phyloP scores from a whole-genome alignment of 1,139 yeast species.

The Wickerhamiella pararugosa region DNA sequence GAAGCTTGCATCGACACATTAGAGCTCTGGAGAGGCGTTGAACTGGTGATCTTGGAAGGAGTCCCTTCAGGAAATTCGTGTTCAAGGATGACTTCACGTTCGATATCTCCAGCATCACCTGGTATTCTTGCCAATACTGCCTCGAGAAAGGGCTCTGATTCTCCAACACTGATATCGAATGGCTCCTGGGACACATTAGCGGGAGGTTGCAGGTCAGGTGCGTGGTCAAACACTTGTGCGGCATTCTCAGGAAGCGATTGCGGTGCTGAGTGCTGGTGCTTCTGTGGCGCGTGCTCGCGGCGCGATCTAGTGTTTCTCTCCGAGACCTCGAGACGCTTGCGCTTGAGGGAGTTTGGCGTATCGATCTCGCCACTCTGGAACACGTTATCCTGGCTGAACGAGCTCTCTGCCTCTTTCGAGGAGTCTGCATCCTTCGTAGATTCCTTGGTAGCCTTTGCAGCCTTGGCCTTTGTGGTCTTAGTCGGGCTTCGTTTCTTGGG shows the following conservation, averaged over 20 bases:
- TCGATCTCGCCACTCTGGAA: constrained; percentile 1
- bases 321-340: constrained; percentile 3
- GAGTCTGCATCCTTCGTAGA: not conserved
- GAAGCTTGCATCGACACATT: too few species aligned
- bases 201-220: constrained; percentile 6
- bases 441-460: not conserved
- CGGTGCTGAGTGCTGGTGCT: constrained; percentile 6
- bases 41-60: too few species aligned
- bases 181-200: constrained; percentile 7
- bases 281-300: constrained; percentile 5
- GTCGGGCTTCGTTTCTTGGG: not conserved
- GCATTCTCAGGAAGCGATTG: constrained; percentile 5
- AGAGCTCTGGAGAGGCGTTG: too few species aligned
- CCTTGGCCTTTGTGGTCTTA: not conserved
- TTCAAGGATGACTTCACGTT: too few species aligned
- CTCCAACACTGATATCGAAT: constrained; percentile 3
- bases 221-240: constrained; percentile 2
- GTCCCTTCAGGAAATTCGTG: too few species aligned
- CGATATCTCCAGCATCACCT: too few species aligned
- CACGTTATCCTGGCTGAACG: not conserved
- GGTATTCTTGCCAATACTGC: too few species aligned
- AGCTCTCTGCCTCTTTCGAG: not conserved
- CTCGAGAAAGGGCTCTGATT: too few species aligned
- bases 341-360: not conserved
- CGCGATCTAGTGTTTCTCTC: constrained; percentile 1